Evolutionary conservation across 2,329 filamentous ascomycete species (phyloP), one percentile per base, ranked within the genome.

Genomic region (Aspergillus luchuensis): DNA sequence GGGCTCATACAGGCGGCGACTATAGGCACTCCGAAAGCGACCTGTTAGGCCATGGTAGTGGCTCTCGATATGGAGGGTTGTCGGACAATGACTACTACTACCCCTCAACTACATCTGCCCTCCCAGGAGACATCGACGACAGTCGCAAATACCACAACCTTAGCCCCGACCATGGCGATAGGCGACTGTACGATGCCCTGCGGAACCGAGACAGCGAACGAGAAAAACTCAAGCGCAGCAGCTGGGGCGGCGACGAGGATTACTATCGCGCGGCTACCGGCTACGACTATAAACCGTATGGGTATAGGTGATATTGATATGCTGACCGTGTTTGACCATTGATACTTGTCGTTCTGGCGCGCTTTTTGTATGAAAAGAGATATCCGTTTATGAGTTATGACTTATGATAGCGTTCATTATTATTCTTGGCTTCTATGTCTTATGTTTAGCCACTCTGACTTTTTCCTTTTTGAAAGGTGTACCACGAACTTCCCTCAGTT

Each of bases 21-120:
- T 77, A 78, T 54, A 65, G 75, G 55, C 74, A 73, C 36, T 76
- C 75, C 1, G 76, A 77, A 41, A 67, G 71, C 51, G 74, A 77
- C 33, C 62, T 77, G 30, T 63, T 71, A 5, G 63, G 60, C 11
- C 66, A 69, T 6, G 68, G 71, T 15, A 63, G 62, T 33, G 59
- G 62, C 7, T 49, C 68, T 21, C 58, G 69, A 13, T 70, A 71
- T 28, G 56, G 58, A 2, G 66, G 64, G 8, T 38, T 51, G 15
- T 61, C 67, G 5, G 63, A 67, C 2, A 68, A 63, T 6, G 71
- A 72, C 45, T 59, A 71, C 30, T 72, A 74, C 49, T 64, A 64
- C 30, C 65, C 67, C n/a, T 65, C 69, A 11, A 63, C 69, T 2
- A 59, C 67, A 33, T 66, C 69, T 10, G 61, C 63, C 7, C 38